phyloP scores from a whole-genome alignment of 106 monocot species.

The Agapanthus africanus region DNA sequence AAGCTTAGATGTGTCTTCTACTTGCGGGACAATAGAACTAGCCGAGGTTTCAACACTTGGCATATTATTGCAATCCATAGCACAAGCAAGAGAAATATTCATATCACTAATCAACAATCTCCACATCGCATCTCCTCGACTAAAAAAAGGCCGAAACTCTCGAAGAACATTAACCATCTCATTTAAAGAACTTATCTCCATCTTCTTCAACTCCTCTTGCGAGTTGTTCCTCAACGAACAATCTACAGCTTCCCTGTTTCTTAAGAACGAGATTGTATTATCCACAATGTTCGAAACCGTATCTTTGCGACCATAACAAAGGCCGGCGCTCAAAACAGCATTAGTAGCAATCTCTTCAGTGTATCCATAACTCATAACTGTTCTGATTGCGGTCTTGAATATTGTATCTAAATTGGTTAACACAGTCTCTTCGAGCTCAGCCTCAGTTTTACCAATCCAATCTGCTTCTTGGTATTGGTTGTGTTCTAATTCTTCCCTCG shows the following conservation, averaged over 20 bases:
- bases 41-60: constrained; percentile 22
- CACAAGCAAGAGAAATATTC: constrained; percentile 70
- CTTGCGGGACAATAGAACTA: constrained; percentile 11
- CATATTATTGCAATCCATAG: constrained; percentile 31
- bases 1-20: constrained; percentile 19
- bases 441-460: constrained; percentile 54
- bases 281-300: constrained; percentile 58
- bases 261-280: constrained; percentile 52
- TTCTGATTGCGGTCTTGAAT: constrained; percentile 52
- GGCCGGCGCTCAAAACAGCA: constrained; percentile 50
- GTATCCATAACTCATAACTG: constrained; percentile 55
- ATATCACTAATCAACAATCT: constrained; percentile 75
- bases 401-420: constrained; percentile 48
- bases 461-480: constrained; percentile 46
- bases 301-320: constrained; percentile 50
- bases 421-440: constrained; percentile 68
- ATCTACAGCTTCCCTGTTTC: constrained; percentile 38
- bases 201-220: constrained; percentile 51
- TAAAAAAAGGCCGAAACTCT: constrained; percentile 55
- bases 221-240: constrained; percentile 28
- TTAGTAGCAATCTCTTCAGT: constrained; percentile 48
- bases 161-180: constrained; percentile 70
- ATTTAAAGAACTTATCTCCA: constrained; percentile 50
- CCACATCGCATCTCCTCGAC: constrained; percentile 85
- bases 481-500: constrained; percentile 32